Base-by-base conservation (phyloP, 768 basidiomycete genomes). In the Daedalea quercina region DNA sequence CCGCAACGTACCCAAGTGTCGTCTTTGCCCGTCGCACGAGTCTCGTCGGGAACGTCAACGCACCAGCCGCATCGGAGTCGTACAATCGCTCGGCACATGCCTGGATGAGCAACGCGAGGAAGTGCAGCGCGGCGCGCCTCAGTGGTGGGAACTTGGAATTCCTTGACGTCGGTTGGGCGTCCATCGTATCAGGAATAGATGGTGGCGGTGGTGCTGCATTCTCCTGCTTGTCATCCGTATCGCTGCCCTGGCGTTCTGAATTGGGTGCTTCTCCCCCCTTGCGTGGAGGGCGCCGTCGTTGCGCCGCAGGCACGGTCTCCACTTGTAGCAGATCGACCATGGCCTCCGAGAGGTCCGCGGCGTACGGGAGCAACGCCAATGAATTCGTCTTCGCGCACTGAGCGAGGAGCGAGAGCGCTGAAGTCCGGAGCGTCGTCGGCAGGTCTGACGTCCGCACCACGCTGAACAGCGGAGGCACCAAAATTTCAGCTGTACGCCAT, bases 121-220 rank as follows among this genome's bases (percentile, higher is more conserved):
- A 86, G 59, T 94, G 84, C n/a, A 96, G 63, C 0, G 90, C 92
- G 1, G 90, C 85, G 40, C 95, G 85, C 28, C 94, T 80, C 3
- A 97, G 71, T 1, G 90, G 77, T 1, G 94, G 90, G 45, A 89
- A 76, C 63, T 84, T 90, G 0, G 86, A 56, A 59, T 84, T 71
- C 2, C 69, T 69, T 0, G 78, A 73, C 0, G 80, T 79, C 9
- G 89, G 85, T 33, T 83, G 70, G 1, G 70, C 62, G 64, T 87
- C 83, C 65, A 82, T 78, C 13, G 67, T 73, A 34, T 61, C 15
- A 12, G 50, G 51, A 6, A 15, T 19, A 40, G 4, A 15, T 17
- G 37, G 19, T 19, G 37, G 19, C 13, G 58, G 28, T 2, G 54
- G 60, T 20, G 17, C 47, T 33, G 26, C 55, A 20, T 45, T 33